phyloP scores from a whole-genome alignment of 148 eudicot genomes.

The Vaccinium corymbosum region DNA sequence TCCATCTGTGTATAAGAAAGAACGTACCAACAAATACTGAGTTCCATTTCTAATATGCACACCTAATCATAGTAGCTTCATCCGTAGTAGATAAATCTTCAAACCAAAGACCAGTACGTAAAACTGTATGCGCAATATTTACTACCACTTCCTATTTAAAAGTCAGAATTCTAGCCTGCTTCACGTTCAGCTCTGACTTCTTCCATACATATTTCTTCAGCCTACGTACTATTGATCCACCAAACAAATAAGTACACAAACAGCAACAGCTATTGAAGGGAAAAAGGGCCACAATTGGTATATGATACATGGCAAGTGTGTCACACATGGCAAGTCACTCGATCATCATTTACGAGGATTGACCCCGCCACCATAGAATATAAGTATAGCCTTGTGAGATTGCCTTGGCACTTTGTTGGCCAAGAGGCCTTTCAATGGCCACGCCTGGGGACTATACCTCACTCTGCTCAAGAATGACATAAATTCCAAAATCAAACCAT shows the following conservation, averaged over 20 bases:
- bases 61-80: neutral
- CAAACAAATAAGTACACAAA: neutral
- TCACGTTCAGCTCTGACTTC: neutral
- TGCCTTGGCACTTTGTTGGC: neutral
- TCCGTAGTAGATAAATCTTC: neutral
- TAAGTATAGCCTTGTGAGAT: neutral
- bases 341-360: neutral
- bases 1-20: neutral
- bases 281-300: neutral
- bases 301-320: neutral
- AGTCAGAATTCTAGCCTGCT: neutral
- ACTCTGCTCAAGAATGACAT: neutral
- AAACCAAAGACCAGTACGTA: neutral
- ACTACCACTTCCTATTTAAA: neutral
- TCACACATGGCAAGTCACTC: neutral
- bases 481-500: neutral
- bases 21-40: constrained; percentile 3
- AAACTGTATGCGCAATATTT: neutral
- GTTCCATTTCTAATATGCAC: neutral
- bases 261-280: neutral
- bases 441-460: neutral
- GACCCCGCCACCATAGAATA: neutral
- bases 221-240: neutral
- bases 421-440: neutral
- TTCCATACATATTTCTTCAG: neutral